These are phyloP conservation scores for Euphrasia arctica DNA, from an alignment of 305 asterid species.

Conservation along the genomic window DNA sequence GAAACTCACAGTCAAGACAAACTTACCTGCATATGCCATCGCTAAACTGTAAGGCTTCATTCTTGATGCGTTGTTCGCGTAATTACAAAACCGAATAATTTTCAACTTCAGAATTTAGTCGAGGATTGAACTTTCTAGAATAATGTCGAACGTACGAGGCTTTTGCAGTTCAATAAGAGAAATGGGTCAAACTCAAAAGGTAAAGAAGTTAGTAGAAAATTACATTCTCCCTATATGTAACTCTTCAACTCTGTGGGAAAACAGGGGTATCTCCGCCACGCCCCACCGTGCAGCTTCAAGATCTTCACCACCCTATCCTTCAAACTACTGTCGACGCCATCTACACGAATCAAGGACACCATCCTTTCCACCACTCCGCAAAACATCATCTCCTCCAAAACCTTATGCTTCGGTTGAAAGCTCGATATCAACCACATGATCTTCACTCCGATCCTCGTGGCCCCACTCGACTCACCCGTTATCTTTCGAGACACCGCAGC, in stretches of 20 bases:
- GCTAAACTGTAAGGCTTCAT: conserved; percentile 57
- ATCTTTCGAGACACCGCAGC: conserved; percentile 67
- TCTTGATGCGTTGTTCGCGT: background rate
- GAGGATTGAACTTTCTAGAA: background rate
- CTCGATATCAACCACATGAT: conserved; percentile 61
- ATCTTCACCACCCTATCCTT: conserved; percentile 58
- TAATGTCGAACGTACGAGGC: background rate
- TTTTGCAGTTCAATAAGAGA: no score
- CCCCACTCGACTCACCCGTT: conserved; percentile 44
- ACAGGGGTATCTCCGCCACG: conserved; percentile 77
- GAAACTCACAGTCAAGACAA: conserved; percentile 51
- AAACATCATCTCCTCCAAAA: conserved; percentile 72
- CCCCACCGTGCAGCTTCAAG: conserved; percentile 58
- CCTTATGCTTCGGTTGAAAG: conserved; percentile 61
- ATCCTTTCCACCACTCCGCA: conserved; percentile 66
- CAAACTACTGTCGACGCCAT: conserved; percentile 39
- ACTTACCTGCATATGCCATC: conserved; percentile 54
- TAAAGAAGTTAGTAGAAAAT: background rate
- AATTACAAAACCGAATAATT: background rate
- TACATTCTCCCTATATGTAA: conserved; percentile 12
- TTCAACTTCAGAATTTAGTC: background rate
- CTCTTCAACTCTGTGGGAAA: conserved; percentile 55
- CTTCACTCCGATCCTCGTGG: conserved; percentile 60
- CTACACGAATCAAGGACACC: conserved; percentile 56
- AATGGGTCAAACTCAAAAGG: no score